Evolutionary conservation across 495 filamentous ascomycete species (phyloP), one percentile per base, ranked within the genome.

Genomic region (Penicillium bialowiezense): DNA sequence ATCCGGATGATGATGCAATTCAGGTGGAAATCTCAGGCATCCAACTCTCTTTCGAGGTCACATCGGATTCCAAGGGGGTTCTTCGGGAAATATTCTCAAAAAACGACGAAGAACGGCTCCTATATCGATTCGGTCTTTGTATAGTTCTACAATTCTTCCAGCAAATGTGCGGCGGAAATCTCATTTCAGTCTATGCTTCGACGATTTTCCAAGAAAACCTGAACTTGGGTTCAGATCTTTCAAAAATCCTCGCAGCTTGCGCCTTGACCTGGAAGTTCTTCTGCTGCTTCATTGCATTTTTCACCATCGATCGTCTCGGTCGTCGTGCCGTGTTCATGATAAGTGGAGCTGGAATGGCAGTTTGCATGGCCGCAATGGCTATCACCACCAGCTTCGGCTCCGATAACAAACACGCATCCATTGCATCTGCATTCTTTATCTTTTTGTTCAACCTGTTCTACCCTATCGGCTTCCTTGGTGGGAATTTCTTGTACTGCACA

Each of bases 381-480:
- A 55, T 75, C 41, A 69, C 70, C 15, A 69, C 63, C 17, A 65
- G 64, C 46, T 62, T 72, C 51, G 50, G 61, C 49, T 32, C 56
- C n/a, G 54, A 64, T 13, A 32, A 32, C 10, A 32, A 32, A 12
- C 29, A 32, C 12, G 29, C 29, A 20, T 63, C 62, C 14, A 56
- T 79, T 34, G 69, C 63, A 1, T 71, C 77, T 1, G 76, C 73
- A 1, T 70, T 75, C 18, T 82, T 81, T 56, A 72, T 84, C 41
- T 81, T 81, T 64, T 63, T 84, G 20, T 85, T 82, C 68, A 81
- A 81, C 60, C 63, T 68, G 33, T 85, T 84, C 70, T 79, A 80
- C 57, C 77, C 80, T 3, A 65, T 78, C 48, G 81, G 80, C 5
- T 84, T 80, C 68, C 62, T 80, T 7, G 80, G 80, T 23, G 75